Evolutionary conservation across 805 yeast species (phyloP), one percentile per base, ranked within the genome.

Genomic region (Trichomonascus vanleenenianus): DNA sequence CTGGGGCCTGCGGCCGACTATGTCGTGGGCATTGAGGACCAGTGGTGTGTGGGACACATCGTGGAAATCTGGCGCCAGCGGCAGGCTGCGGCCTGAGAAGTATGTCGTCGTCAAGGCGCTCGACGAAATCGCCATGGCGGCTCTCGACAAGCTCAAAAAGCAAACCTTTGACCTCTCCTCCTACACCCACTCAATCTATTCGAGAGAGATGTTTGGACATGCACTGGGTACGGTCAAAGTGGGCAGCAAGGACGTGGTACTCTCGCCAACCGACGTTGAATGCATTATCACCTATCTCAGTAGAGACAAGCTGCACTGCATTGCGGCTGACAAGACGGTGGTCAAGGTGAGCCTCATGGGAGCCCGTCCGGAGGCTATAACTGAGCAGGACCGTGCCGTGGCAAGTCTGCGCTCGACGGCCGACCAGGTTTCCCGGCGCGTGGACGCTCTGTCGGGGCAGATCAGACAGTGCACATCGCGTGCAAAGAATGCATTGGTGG

Each of bases 41-140:
- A 37, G 50, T 14, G 54, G 53, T 4, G 11, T 58, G 4, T 35
- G 46, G 31, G 49, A 51, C 35, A 40, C 46, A 2, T 15, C 44
- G 1, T 60, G 56, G 56, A 45, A 44, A 3, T 53, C 64, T 2
- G 57, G 48, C 1, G 30, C 35, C n/a, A 53, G 38, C 7, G 64
- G 57, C 12, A 42, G 39, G n/a, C 52, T 62, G 41, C 53, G 50
- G 30, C 42, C 40, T 6, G 61, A 53, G 42, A 51, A 57, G 44
- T 62, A 61, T 41, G 55, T 62, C 11, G 40, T 33, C 37, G 33
- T 57, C 12, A 46, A 41, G 12, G 43, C 44, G 22, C 53, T 60
- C 18, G 47, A 51, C 16, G 37, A 19, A 20, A 34, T 35, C 2
- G 50, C 62, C 11, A 39, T 30, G 15, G 30, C 40, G 40, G 48